A percentile compares a stretch with the other conserved stretches of the same genome.
These are phyloP conservation scores for Tricharina praecox DNA, from an alignment of 495 filamentous ascomycete species.

Conservation along the genomic window DNA sequence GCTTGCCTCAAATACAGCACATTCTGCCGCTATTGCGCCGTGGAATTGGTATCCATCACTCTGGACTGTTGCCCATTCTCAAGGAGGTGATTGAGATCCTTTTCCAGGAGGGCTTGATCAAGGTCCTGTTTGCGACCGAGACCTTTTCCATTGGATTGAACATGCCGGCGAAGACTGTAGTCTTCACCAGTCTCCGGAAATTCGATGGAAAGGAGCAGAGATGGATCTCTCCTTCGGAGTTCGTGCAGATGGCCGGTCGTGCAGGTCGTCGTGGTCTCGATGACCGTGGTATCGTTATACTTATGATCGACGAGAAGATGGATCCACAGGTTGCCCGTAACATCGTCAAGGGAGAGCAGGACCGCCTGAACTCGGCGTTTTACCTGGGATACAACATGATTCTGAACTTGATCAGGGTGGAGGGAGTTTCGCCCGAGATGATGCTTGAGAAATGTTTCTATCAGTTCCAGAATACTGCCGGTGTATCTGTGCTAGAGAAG, in stretches of 20 bases:
- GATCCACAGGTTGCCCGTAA: constrained; percentile 83
- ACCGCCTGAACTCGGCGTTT: constrained; percentile 92
- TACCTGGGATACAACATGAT: constrained; percentile 99
- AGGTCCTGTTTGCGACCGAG: constrained; percentile 93
- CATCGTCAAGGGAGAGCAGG: constrained; percentile 90
- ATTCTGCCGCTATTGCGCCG: constrained; percentile 76
- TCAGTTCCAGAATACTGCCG: constrained; percentile 89
- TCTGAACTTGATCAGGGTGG: constrained; percentile 83
- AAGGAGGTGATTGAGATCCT: constrained; percentile 98
- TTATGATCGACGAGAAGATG: constrained; percentile 97
- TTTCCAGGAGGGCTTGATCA: constrained; percentile 95
- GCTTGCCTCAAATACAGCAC: constrained; percentile 75
- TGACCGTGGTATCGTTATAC: constrained; percentile 95
- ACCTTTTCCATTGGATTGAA: constrained; percentile 97
- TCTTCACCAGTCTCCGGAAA: constrained; percentile 91
- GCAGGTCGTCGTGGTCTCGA: constrained; percentile 93
- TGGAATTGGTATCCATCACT: constrained; percentile 94
- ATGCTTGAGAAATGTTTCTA: constrained; percentile 96
- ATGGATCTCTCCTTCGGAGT: constrained; percentile 87
- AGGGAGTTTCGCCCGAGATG: constrained; percentile 88
- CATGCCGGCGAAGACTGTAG: constrained; percentile 97
- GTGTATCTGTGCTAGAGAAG: constrained; percentile 63
- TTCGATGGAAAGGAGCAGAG: constrained; percentile 70
- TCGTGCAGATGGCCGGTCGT: constrained; percentile 95
- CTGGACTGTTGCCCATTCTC: constrained; percentile 81